phyloP scores from a whole-genome alignment of 148 eudicot genomes.

The Vaccinium darrowii region DNA sequence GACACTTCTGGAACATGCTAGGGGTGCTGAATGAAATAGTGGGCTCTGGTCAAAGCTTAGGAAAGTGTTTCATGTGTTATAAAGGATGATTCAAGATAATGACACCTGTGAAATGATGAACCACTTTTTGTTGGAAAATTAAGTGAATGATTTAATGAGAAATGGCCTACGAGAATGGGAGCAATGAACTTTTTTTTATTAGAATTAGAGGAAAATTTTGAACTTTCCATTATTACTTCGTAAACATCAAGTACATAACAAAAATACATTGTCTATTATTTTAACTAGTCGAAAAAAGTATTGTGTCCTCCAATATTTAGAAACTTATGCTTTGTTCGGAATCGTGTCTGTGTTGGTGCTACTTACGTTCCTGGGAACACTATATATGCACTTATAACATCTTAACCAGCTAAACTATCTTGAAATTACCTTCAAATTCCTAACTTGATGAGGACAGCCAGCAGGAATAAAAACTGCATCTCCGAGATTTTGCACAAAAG shows the following conservation, averaged over 20 bases:
- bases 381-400: too few relatives aligned
- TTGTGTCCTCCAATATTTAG: background rate
- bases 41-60: background rate
- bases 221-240: background rate
- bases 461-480: conserved; percentile 40
- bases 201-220: background rate
- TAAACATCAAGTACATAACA: background rate
- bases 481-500: conserved; percentile 54
- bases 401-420: background rate
- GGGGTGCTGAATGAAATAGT: background rate
- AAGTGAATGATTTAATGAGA: background rate
- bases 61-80: background rate
- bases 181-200: too few relatives aligned
- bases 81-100: too few relatives aligned
- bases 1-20: background rate
- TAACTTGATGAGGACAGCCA: conserved; percentile 47
- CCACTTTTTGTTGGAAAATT: background rate
- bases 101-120: background rate
- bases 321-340: background rate
- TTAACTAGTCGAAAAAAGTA: background rate
- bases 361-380: background rate
- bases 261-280: too few relatives aligned
- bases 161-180: too few relatives aligned
- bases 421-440: conserved; percentile 48
- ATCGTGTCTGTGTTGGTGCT: background rate